Base-by-base conservation (phyloP, 345 rosid genomes). In the Populus pruinosa region DNA sequence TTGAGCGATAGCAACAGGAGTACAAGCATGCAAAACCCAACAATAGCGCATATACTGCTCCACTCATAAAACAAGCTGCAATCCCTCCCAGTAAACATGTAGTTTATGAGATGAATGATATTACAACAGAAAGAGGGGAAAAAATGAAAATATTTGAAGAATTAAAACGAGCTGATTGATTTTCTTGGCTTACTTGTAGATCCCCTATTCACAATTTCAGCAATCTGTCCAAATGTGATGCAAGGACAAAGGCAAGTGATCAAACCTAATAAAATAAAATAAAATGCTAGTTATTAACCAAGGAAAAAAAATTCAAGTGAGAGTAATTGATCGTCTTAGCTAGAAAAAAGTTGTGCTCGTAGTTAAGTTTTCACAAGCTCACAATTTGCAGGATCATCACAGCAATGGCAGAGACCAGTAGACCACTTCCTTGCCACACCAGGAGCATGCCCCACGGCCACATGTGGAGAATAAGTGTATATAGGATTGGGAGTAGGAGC, bases 201-300 rank as follows among this genome's bases (percentile, higher is more conserved):
- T 20, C 89, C 89, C 80, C 64, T 55, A 36, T 86, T 82, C 10
- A 83, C 79, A 1, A 87, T 84, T 67, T 89, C 87, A 29, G 90
- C 83, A 14, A 86, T 83, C 75, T 89, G 90, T 76, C 90, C 90
- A 55, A 86, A 85, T 7, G 89, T 89, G 67, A 89, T 82, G 79
- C 90, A 87, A 10, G 92, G 92, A 72, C 83, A 86, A 75, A 83
- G 38, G 59, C 78, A 78, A 86, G 92, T 85, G 73, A 85, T 82
- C 64, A 82, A 5, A 74, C 90, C 92, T 85, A 67, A 47, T 59
- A 21, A 69, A 36, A 67, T 11, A 2, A 53, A 50, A 1, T 16
- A 49, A 9, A 44, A 41, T 71, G 9, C n/a, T 16, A 10, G 5
- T 53, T 0, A 55, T 2, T 36, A 18, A 72, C 31, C 7, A 23